phyloP scores from a whole-genome alignment of 2,329 filamentous ascomycete genomes.

The Canariomyces notabilis region DNA sequence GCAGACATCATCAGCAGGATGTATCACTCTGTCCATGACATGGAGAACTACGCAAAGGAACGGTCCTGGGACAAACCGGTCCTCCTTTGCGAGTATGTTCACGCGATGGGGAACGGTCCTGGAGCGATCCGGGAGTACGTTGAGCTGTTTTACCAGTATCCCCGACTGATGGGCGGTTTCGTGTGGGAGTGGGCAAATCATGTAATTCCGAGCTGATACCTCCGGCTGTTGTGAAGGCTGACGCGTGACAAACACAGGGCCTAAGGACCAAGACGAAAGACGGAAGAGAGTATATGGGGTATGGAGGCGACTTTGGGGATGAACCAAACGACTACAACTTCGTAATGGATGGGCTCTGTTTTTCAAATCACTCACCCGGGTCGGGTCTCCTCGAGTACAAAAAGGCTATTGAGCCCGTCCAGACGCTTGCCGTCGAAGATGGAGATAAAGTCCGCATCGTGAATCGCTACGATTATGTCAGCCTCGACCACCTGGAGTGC shows the following conservation, averaged over 20 bases:
- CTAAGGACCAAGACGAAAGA: conserved; percentile 39
- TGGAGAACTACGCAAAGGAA: conserved; percentile 34
- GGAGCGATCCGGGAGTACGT: conserved; percentile 62
- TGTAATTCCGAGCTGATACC: conserved; percentile 24
- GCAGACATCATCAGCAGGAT: conserved; percentile 59
- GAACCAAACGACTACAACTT: conserved; percentile 53
- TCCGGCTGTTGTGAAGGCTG: background rate
- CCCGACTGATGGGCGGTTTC: conserved; percentile 55
- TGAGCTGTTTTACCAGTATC: conserved; percentile 54
- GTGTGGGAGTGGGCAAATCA: conserved; percentile 59
- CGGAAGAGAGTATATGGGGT: conserved; percentile 45
- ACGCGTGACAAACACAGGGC: conserved; percentile 23
- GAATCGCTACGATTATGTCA: conserved; percentile 52
- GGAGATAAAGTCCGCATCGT: conserved; percentile 39
- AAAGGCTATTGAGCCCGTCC: conserved; percentile 56
- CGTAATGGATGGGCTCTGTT: conserved; percentile 46
- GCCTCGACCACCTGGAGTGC: conserved; percentile 45
- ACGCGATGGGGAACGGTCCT: conserved; percentile 65
- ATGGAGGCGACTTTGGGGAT: conserved; percentile 54
- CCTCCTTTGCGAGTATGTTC: conserved; percentile 46
- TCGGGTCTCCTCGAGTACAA: conserved; percentile 51
- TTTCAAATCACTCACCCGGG: conserved; percentile 44
- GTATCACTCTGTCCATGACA: conserved; percentile 48
- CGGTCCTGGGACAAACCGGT: conserved; percentile 44
- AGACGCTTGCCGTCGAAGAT: conserved; percentile 41